These are phyloP conservation scores for Clarkia xantiana DNA, from an alignment of 345 rosid genomes.

Conservation along the genomic window DNA sequence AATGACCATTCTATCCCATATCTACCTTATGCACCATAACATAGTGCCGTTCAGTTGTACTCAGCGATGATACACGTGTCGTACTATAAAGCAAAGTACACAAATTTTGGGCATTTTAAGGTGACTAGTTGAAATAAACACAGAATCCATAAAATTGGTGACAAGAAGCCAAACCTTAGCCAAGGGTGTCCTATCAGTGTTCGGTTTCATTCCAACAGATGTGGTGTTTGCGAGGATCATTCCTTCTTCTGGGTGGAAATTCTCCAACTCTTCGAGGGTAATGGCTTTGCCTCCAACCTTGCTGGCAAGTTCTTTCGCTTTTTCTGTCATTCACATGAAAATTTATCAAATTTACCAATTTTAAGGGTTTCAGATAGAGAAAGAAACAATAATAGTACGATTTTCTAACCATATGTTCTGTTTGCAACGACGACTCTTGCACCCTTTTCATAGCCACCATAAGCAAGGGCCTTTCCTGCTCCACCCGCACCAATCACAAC, in stretches of 20 bases:
- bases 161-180: slow-evolving; percentile 25
- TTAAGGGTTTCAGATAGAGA: background rate
- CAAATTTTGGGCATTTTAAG: background rate
- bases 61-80: no score
- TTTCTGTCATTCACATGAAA: slow-evolving; percentile 16
- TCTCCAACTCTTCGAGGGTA: slow-evolving; percentile 28
- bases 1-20: no score
- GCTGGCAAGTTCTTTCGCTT: slow-evolving; percentile 38
- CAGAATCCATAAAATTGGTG: background rate
- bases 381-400: background rate
- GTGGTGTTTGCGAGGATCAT: slow-evolving; percentile 57
- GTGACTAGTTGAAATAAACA: background rate
- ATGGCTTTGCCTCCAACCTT: slow-evolving; percentile 43
- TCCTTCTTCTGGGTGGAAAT: slow-evolving; percentile 48
- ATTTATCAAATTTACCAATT: background rate
- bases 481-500: slow-evolving; percentile 62
- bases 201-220: slow-evolving; percentile 51
- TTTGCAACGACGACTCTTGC: slow-evolving; percentile 51
- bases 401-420: slow-evolving; percentile 32
- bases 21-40: no score
- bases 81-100: no score
- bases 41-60: no score
- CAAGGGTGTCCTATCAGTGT: slow-evolving; percentile 27
- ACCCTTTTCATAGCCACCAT: slow-evolving; percentile 44
- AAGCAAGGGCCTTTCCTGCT: slow-evolving; percentile 57